These are phyloP conservation scores for Crithidia thermophila DNA, from an alignment of 208 protist species.

Conservation along the genomic window DNA sequence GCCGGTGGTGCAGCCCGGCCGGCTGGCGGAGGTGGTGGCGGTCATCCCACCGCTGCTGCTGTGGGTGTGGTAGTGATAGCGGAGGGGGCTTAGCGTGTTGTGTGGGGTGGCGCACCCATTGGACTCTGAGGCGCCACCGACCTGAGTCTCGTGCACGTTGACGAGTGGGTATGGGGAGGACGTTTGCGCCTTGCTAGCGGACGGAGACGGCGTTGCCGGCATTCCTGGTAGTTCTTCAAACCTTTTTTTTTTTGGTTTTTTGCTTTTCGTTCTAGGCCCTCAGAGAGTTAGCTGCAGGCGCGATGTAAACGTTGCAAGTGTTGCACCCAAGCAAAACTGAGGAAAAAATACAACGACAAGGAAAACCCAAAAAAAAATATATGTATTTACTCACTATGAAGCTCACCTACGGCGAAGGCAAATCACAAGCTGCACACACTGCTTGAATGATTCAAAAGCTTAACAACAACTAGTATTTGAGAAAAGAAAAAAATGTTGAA, in stretches of 20 bases:
- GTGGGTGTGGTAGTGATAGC: not conserved
- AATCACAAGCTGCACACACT: not conserved
- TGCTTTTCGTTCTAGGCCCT: no score
- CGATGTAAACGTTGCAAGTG: no score
- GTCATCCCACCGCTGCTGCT: not conserved
- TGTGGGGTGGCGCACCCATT: not conserved
- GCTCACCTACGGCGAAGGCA: not conserved
- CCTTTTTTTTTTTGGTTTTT: no score
- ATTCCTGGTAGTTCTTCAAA: no score
- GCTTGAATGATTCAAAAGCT: no score
- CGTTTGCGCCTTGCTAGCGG: not conserved
- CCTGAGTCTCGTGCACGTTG: not conserved
- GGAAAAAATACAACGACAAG: not conserved
- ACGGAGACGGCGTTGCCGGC: not conserved
- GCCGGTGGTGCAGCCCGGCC: constrained; percentile 9
- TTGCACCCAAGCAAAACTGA: no score
- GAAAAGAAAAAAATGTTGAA: not conserved
- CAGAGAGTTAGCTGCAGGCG: not conserved
- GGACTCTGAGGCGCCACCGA: not conserved
- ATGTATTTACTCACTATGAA: no score
- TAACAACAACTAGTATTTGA: no score
- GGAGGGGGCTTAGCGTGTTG: constrained; percentile 4
- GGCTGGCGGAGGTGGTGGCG: not conserved
- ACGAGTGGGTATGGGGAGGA: not conserved
- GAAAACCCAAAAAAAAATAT: not conserved